Evolutionary conservation across 2,329 filamentous ascomycete genomes (phyloP).

Genomic region (Chaetoscypha palmicola): DNA sequence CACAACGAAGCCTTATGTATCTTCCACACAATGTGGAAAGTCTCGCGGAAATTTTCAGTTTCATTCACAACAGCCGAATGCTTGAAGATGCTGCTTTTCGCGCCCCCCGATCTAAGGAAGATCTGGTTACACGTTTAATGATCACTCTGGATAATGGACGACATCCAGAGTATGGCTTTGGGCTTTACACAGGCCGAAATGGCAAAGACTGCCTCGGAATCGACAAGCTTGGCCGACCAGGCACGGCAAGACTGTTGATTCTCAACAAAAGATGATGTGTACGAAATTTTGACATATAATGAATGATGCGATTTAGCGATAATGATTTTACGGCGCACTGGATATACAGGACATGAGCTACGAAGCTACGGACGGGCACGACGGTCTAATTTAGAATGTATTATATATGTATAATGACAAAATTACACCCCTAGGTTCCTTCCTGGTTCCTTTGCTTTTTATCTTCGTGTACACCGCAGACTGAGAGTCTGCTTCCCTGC

Average conservation of each 20-base stretch:
- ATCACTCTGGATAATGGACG: conserved; percentile 16
- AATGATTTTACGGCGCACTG: conserved; percentile 7
- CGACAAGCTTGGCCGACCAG: conserved; percentile 24
- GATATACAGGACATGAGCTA: conserved; percentile 6
- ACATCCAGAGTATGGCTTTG: conserved; percentile 24
- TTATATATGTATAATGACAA: conserved; percentile 7
- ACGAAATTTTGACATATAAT: conserved; percentile 2
- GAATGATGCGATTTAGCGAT: conserved; percentile 6
- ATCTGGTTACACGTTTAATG: conserved; percentile 61
- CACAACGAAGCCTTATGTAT: conserved; percentile 51
- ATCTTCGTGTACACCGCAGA: neutral
- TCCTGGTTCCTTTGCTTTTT: neutral
- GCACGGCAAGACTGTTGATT: conserved; percentile 3
- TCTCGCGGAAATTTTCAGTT: conserved; percentile 70
- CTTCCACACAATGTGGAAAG: conserved; percentile 68
- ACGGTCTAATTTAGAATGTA: conserved; percentile 2
- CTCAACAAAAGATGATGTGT: conserved; percentile 1
- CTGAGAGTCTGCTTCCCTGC: conserved; percentile 40
- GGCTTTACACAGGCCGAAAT: conserved; percentile 22
- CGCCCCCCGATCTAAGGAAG: conserved; percentile 56
- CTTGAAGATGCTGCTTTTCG: conserved; percentile 67
- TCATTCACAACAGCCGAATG: conserved; percentile 66
- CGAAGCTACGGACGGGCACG: neutral
- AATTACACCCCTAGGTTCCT: neutral
- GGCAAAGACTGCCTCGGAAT: conserved; percentile 27